phyloP scores from a whole-genome alignment of 148 eudicot species.

The Vaccinium myrtillus region DNA sequence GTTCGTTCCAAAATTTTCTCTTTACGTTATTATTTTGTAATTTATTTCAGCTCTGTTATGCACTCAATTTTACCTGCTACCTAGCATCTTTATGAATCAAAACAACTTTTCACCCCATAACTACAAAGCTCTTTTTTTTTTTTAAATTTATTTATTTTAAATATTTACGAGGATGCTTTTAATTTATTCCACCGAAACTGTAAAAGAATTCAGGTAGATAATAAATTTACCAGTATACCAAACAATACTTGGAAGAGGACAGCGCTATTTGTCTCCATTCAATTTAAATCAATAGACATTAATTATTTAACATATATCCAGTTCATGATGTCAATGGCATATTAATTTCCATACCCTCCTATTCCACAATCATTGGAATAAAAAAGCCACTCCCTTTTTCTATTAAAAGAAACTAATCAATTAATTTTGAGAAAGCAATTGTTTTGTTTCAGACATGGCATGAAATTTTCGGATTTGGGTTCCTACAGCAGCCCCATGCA shows the following conservation, averaged over 20 bases:
- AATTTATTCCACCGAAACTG: background rate
- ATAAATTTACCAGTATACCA: background rate
- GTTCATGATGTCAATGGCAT: background rate
- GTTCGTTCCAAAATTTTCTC: no score
- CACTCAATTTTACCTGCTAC: background rate
- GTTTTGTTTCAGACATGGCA: background rate
- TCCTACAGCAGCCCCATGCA: no score
- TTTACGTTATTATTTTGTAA: background rate
- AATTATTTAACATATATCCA: background rate
- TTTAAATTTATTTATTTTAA: background rate
- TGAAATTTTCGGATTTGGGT: background rate
- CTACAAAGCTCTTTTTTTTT: background rate
- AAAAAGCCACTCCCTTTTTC: background rate
- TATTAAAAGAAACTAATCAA: background rate
- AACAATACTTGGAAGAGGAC: background rate
- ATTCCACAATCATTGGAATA: slow-evolving; percentile 5
- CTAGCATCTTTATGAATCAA: background rate
- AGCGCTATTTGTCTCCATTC: background rate
- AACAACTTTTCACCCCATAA: background rate
- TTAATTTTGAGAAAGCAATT: background rate
- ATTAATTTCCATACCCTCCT: background rate
- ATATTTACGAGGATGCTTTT: no score
- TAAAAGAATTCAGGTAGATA: background rate
- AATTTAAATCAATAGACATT: background rate
- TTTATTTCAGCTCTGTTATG: no score